These are phyloP conservation scores for Secale cereale DNA, from an alignment of 176 grass and related monocot species.

Conservation along the genomic window DNA sequence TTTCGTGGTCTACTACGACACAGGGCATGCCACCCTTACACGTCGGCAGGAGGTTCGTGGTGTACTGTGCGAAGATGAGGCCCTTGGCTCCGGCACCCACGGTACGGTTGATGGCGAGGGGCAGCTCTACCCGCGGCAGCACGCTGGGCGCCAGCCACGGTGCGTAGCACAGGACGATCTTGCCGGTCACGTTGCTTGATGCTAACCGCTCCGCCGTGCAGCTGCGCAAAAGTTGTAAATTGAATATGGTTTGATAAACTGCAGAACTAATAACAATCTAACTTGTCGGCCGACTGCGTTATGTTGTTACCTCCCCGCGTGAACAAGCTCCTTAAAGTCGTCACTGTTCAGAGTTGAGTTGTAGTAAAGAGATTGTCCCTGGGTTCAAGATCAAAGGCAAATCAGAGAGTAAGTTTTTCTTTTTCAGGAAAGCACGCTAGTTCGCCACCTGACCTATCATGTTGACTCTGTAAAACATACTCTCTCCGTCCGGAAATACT, in stretches of 20 bases:
- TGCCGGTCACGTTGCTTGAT: background rate
- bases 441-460: too few species aligned
- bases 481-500: too few species aligned
- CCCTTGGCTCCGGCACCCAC: background rate
- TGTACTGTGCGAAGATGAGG: background rate
- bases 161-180: background rate
- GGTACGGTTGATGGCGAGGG: background rate
- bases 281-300: background rate
- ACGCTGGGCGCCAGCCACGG: background rate
- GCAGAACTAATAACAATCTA: too few species aligned
- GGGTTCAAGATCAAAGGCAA: background rate
- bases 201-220: background rate
- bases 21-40: background rate
- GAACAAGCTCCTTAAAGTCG: background rate
- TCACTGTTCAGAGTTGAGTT: background rate
- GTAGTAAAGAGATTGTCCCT: background rate
- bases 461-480: too few species aligned
- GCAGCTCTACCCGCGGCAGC: background rate
- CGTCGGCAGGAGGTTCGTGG: background rate
- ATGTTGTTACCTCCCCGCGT: background rate
- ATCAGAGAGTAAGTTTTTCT: background rate
- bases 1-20: background rate
- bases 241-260: too few species aligned
- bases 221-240: background rate
- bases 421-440: background rate